phyloP scores from a whole-genome alignment of 2,329 filamentous ascomycete genomes.

The Alternaria incomplexa region DNA sequence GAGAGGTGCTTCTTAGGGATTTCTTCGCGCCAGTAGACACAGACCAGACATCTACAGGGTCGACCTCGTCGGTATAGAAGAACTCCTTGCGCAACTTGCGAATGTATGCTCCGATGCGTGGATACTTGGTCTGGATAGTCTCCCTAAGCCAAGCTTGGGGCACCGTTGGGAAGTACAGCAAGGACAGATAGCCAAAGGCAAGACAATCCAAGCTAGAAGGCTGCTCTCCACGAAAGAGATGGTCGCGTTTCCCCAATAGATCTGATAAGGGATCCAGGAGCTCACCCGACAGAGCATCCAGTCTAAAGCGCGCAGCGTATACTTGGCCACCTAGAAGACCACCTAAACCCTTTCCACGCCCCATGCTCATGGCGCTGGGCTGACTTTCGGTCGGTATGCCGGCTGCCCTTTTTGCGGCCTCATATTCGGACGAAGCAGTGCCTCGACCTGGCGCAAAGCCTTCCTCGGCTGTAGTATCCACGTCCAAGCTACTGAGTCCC shows the following conservation, averaged over 20 bases:
- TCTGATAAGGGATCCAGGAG: slow-evolving; percentile 73
- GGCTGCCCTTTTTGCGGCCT: slow-evolving; percentile 45
- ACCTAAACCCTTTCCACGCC: slow-evolving; percentile 64
- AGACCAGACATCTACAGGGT: slow-evolving; percentile 37
- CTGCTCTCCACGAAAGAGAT: slow-evolving; percentile 60
- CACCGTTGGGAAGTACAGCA: slow-evolving; percentile 70
- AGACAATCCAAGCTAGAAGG: slow-evolving; percentile 77
- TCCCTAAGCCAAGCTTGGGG: slow-evolving; percentile 68
- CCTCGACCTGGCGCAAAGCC: slow-evolving; percentile 35
- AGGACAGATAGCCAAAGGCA: slow-evolving; percentile 76
- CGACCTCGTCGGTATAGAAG: slow-evolving; percentile 28
- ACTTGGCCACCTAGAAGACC: slow-evolving; percentile 70
- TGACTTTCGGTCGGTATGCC: slow-evolving; percentile 45
- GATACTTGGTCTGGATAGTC: slow-evolving; percentile 59
- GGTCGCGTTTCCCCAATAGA: slow-evolving; percentile 62
- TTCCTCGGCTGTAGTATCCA: slow-evolving; percentile 50
- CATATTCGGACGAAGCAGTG: slow-evolving; percentile 43
- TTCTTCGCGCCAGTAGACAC: slow-evolving; percentile 21
- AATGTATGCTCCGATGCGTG: slow-evolving; percentile 48
- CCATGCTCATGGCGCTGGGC: slow-evolving; percentile 54
- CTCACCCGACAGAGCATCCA: slow-evolving; percentile 73
- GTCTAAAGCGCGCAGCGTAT: slow-evolving; percentile 74
- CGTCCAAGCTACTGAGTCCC: slow-evolving; percentile 55
- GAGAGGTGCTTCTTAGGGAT: background rate
- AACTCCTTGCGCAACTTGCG: slow-evolving; percentile 41